phyloP scores from a whole-genome alignment of 2,329 filamentous ascomycete species.

The Hypomyces rosellus region DNA sequence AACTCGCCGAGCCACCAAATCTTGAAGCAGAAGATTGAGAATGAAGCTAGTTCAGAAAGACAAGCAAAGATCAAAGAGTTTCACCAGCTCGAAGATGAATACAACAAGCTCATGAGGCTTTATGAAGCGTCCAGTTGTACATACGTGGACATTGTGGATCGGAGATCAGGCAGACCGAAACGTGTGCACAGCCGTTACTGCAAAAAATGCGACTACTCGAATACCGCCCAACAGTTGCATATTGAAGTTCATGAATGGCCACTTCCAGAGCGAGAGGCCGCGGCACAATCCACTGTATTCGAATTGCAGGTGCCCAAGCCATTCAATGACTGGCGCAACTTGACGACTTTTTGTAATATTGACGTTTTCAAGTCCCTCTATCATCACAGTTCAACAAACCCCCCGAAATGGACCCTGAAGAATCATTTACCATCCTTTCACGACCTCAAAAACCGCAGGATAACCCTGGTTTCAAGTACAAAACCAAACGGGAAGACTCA shows the following conservation, averaged over 20 bases:
- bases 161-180: neutral
- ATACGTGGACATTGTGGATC: neutral
- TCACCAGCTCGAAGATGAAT: neutral
- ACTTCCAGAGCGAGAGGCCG: constrained; percentile 30
- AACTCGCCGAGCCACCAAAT: constrained; percentile 23
- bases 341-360: neutral
- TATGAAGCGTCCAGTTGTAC: too few species aligned
- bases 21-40: neutral
- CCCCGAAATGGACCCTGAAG: neutral
- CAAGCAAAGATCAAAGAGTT: neutral
- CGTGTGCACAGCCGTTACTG: neutral
- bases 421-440: neutral
- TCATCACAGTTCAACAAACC: too few species aligned
- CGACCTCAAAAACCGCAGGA: neutral
- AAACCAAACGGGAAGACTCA: neutral
- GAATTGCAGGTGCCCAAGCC: constrained; percentile 39
- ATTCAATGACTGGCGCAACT: neutral
- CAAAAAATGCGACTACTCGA: neutral
- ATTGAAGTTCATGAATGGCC: constrained; percentile 54
- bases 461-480: neutral
- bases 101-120: too few species aligned
- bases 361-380: neutral
- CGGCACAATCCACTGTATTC: constrained; percentile 41
- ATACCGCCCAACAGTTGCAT: constrained; percentile 28
- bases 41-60: neutral